Evolutionary conservation across 2,329 filamentous ascomycete genomes (phyloP), one percentile per base, ranked within the genome.

Genomic region (Cladophialophora exuberans): DNA sequence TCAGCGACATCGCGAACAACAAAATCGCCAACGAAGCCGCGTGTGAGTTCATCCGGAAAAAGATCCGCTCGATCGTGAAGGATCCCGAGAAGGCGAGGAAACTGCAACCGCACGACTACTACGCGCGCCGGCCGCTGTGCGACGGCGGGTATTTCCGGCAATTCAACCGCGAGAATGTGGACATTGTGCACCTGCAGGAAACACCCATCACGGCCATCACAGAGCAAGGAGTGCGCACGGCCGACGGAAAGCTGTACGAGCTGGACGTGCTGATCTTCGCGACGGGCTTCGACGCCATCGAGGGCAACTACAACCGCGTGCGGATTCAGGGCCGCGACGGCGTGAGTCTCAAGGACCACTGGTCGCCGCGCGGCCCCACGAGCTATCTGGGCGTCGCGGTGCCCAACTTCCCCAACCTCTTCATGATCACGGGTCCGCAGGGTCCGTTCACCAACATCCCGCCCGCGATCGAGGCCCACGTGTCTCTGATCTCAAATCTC

Each of bases 381-480:
- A 71, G 71, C 0, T 76, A 72, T 51, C 60, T 79, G 1, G 77
- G 77, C 1, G 66, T 74, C 20, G 68, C 69, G 0, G 68, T 72
- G 9, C 60, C 69, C n/a, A 65, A 69, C 3, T 77, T 76, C 57
- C 75, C 77, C 0, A 81, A 81, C 42, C 70, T 79, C 67, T 78
- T 80, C 65, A 73, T 75, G 53, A 62, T 79, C 52, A 84, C 83
- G 58, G 81, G 82, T 0, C 69, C 76, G 0, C 82, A 85, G 23
- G 79, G 72, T 0, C 82, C 82, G 0, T 69, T 84, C 4, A 67
- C 73, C 63, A 86, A 84, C 61, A 82, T 82, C 0, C 83, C 83
- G 0, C 75, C 78, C 0, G 74, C 72, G 1, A 74, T 80, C 11
- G 80, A 83, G 59, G 62, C 81, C 0, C 83, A 86, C 61, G 82